Base-by-base conservation (phyloP, 73 alveolate genomes). In the Paramecium bursaria region DNA sequence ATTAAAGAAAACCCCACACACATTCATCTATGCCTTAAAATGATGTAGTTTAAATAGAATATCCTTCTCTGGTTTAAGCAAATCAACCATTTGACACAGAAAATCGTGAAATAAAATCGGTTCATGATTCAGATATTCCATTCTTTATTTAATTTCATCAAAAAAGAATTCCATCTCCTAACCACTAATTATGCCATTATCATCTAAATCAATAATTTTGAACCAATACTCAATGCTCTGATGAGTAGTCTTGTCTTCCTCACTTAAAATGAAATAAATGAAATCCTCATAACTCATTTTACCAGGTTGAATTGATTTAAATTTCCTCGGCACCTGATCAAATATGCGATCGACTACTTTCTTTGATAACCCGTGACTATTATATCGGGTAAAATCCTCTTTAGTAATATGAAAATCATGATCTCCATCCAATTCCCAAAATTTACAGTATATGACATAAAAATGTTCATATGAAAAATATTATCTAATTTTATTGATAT, bases 401-500 rank as follows among this genome's bases (percentile, higher is more conserved):
- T 97, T 98, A 86, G 95, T 98, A 33, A 98, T 95, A 60, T 95
- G 87, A 89, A 98, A 97, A 87, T 98, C 99, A 75, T 97, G 99
- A 85, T 98, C 99, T 3, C 98, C 90, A 90, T 98, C 99, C 51
- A 98, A 91, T 92, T 98, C 99, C 98, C 99, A 98, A 89, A 98
- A 98, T 23, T 97, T 88, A 80, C 99, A 97, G 86, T 98, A 98
- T 29, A 98, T 95, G 50, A 98, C 99, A 88, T 98, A 98, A 90
- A 98, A 98, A 86, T 98, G 99, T 85, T 98, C 99, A 75, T 98
- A 98, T 42, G 99, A 92, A 90, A 98, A 98, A 91, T 95, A 98
- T 74, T 97, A 98, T 49, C 99, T 90, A 13, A 98, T 93, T 79
- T 86, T 51, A 52, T 54, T 49, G 25, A 75, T 48, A 42, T 76